Percentiles rank a stretch among this genome's conserved stretches.
Conservation (phyloP, 164 flowering plant species). For the Aristolochia contorta region DNA sequence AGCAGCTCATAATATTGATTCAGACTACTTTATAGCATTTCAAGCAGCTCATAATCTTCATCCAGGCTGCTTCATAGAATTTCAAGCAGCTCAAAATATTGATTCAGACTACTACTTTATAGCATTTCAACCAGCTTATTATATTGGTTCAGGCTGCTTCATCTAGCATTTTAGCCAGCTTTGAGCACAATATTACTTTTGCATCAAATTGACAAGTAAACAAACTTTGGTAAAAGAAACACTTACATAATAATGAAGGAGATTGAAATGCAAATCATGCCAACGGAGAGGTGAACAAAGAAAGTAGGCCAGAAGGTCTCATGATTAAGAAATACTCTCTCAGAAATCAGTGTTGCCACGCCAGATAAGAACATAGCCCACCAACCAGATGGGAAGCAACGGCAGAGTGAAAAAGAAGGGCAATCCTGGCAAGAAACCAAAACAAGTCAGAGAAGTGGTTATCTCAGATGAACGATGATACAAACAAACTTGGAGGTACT, state of each 20-base stretch:
- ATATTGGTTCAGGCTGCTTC: too few relatives aligned
- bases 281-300: constrained; percentile 52
- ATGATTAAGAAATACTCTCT: constrained; percentile 51
- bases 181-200: too few relatives aligned
- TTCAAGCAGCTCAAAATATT: too few relatives aligned
- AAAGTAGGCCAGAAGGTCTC: constrained; percentile 68
- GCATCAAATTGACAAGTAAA: too few relatives aligned
- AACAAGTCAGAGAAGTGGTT: background rate
- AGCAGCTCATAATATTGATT: too few relatives aligned
- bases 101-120: too few relatives aligned
- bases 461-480: background rate
- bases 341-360: constrained; percentile 46
- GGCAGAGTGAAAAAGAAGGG: constrained; percentile 47
- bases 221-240: background rate
- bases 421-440: constrained; percentile 37
- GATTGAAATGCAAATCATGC: constrained; percentile 50
- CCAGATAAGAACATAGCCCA: constrained; percentile 48
- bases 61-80: too few relatives aligned
- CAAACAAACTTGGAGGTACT: background rate
- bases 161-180: too few relatives aligned
- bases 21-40: too few relatives aligned
- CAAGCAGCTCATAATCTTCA: too few relatives aligned
- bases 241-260: constrained; percentile 68
- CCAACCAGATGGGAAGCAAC: constrained; percentile 83
- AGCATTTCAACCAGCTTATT: too few relatives aligned